Evolutionary conservation across 768 basidiomycete species (phyloP), one percentile per base, ranked within the genome.

Genomic region (Phylloporus arenicola): DNA sequence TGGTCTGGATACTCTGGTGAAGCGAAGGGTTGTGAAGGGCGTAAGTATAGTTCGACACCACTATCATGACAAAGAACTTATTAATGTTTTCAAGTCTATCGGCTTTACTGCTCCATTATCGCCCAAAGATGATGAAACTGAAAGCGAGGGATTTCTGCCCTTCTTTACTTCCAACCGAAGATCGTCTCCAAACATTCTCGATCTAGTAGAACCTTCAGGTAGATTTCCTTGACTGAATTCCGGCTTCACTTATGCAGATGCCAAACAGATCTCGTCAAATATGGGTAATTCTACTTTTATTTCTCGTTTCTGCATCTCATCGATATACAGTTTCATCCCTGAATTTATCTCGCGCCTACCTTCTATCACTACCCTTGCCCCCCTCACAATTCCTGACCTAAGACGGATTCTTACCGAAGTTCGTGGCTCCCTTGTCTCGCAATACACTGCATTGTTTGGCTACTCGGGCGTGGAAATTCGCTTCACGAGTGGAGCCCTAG

Each of bases 271-370:
- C 77, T 97, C 10, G 78, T 88, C 4, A 81, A 84, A 76, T 96
- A 86, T 54, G 93, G 93, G 79, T 86, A 67, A 55, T 56, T 46
- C 39, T 30, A 41, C 33, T 47, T 25, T 17, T 8, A 9, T 30
- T 27, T 41, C 30, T 24, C 19, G 27, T 40, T 16, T n/a, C 34
- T 25, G 31, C 9, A 20, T 38, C 57, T 33, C 40, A 65, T 31
- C 33, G 16, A 40, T 27, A 24, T 37, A 27, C 51, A 88, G 88
- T 3, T 88, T 96, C 55, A 97, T 97, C 51, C 94, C 94, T 20
- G 94, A 98, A 70, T 97, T 98, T 59, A 79, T 95, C 45, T 92
- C 89, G 16, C 87, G 95, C 25, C 70, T 96, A n/a, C 94, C 94
- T 5, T 86, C 92, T n/a, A 77, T 93, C 31, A 88, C 94, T 4